These are phyloP conservation scores for Isabelozyma rhagii DNA, from an alignment of 805 yeast genomes.

Conservation along the genomic window DNA sequence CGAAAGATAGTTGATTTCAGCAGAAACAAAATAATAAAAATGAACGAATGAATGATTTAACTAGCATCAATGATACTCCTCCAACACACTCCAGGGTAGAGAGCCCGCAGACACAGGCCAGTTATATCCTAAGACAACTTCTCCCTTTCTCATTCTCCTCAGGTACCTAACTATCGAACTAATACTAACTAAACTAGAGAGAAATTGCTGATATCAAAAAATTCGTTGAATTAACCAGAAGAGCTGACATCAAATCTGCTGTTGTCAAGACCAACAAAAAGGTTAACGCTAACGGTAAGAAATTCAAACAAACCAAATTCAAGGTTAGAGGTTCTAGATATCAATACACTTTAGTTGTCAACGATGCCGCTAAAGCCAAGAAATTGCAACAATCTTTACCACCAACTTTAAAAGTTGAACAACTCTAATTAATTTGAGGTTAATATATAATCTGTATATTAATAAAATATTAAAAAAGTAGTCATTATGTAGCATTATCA, in stretches of 20 bases:
- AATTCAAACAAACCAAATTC: conserved; percentile 93
- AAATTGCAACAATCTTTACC: conserved; percentile 97
- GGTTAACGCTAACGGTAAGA: conserved; percentile 77
- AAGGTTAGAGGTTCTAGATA: conserved; percentile 95
- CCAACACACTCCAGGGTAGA: too few relatives aligned
- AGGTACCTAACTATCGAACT: background rate
- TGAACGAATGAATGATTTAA: too few relatives aligned
- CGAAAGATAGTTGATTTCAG: too few relatives aligned
- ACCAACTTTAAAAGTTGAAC: conserved; percentile 71
- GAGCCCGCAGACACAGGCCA: too few relatives aligned
- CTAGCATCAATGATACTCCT: too few relatives aligned
- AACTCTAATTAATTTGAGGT: background rate
- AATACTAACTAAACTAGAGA: conserved; percentile 30
- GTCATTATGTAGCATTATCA: background rate
- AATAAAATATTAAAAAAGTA: background rate
- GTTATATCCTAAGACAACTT: too few relatives aligned
- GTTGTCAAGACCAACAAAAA: conserved; percentile 91
- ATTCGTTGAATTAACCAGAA: conserved; percentile 94
- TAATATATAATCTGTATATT: background rate
- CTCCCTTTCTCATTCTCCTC: background rate
- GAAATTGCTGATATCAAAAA: conserved; percentile 96
- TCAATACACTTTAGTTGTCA: conserved; percentile 92
- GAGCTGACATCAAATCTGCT: conserved; percentile 92
- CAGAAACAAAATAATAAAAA: too few relatives aligned
- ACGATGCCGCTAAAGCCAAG: conserved; percentile 95